Base-by-base conservation (phyloP, 2,329 filamentous ascomycete genomes). In the Magnaporthiopsis rhizophila region DNA sequence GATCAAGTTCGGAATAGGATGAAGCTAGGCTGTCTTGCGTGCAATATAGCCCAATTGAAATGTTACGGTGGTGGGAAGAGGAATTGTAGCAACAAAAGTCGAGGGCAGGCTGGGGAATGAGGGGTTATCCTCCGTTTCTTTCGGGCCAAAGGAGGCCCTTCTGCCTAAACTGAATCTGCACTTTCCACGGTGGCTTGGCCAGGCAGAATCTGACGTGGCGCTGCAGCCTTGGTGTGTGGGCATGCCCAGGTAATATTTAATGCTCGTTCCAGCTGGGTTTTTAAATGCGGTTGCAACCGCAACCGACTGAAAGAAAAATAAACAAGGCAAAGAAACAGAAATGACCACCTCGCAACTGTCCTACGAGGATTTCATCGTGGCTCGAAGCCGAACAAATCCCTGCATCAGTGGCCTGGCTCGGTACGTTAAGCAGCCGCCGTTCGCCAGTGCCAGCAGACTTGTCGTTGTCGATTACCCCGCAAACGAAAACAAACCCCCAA, bases 321-420 rank as follows among this genome's bases (percentile, higher is more conserved):
- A 36, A 9, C 9, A 36, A 45, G 24, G n/a, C 58, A 59, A 34
- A 50, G 62, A 24, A 30, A 50, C 26, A 59, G 59, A 62, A 26
- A 45, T 6, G 2, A 30, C 63, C 56, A 45, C 30, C 12, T 21
- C 28, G 15, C 12, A 26, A 59, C 58, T 9, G 28, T 59, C 28
- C 21, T 65, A 65, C 53, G 56, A 24, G 62, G 53, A 65, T n/a
- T 65, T 65, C 18, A 59, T 65, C 34, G 36, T 56, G 59, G 61
- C 24, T 62, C 65, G 53, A 32, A 34, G 62, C 36, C 58, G 57
- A 59, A 62, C 24, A 34, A 65, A 64, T 38, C 65, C 65, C 58
- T 64, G 62, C 59, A 3, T 64, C 50, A 57, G 1, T 38, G 58
- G 65, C 26, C 53, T 65, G 12, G 45, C 59, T 5, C n/a, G n/a